phyloP scores from a whole-genome alignment of 2,329 filamentous ascomycete genomes.

The Diaporthe sp. region DNA sequence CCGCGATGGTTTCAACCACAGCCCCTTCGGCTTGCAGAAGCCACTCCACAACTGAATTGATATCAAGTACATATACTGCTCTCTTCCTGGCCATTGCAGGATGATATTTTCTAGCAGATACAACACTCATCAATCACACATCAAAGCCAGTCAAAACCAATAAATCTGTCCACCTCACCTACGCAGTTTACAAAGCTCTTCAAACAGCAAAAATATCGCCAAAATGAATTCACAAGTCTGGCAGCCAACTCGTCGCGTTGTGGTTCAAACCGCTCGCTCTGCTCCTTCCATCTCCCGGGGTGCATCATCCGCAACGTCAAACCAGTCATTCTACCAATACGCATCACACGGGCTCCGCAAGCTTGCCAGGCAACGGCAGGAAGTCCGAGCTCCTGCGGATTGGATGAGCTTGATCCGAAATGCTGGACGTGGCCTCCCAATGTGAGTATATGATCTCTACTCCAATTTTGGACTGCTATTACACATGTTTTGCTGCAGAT shows the following conservation, averaged over 20 bases:
- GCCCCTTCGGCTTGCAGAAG: constrained; percentile 3
- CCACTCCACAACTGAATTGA: background rate
- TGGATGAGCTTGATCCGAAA: constrained; percentile 23
- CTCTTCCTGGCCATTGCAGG: background rate
- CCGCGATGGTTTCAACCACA: constrained; percentile 22
- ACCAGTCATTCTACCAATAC: constrained; percentile 18
- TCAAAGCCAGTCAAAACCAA: background rate
- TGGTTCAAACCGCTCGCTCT: constrained; percentile 21
- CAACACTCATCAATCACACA: background rate
- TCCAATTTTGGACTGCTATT: too few relatives aligned
- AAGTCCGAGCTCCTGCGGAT: constrained; percentile 14
- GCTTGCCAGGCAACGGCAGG: constrained; percentile 18
- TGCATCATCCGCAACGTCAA: constrained; percentile 30
- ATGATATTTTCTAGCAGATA: background rate
- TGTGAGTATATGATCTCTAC: background rate
- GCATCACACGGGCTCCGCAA: constrained; percentile 26
- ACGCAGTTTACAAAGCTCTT: background rate
- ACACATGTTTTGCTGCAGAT: background rate
- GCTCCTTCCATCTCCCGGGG: constrained; percentile 24
- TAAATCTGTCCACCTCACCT: background rate
- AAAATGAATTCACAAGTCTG: constrained; percentile 32
- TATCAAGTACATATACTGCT: constrained; percentile 12
- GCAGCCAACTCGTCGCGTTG: constrained; percentile 34
- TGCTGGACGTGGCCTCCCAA: constrained; percentile 7
- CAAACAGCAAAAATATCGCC: background rate